A percentile compares a stretch with the other conserved stretches of the same genome.
Evolutionary conservation across 768 basidiomycete species (phyloP).

Genomic region (Boletus sp.): DNA sequence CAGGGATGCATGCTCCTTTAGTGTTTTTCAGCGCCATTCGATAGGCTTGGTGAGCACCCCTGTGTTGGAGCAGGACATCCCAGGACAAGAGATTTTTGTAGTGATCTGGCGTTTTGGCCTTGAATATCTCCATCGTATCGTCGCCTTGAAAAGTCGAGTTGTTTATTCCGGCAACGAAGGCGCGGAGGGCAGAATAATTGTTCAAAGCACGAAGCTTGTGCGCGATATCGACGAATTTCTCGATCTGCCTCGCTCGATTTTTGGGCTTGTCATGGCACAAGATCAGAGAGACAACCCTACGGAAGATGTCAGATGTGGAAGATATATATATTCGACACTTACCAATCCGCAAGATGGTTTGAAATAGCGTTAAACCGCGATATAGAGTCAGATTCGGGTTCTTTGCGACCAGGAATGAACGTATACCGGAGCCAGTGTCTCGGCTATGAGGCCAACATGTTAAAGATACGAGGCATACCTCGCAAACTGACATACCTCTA

Average conservation of each 20-base stretch:
- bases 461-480: neutral
- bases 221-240: conserved; percentile 86
- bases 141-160: conserved; percentile 76
- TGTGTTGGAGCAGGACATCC: conserved; percentile 80
- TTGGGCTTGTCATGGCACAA: conserved; percentile 81
- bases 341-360: conserved; percentile 86
- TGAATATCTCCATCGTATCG: conserved; percentile 74
- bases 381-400: conserved; percentile 65
- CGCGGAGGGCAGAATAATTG: conserved; percentile 92
- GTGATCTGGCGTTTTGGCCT: conserved; percentile 58
- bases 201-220: conserved; percentile 76
- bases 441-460: conserved; percentile 48
- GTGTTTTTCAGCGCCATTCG: conserved; percentile 84
- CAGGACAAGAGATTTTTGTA: conserved; percentile 80
- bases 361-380: conserved; percentile 71
- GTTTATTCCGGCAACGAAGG: conserved; percentile 92
- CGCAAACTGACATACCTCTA: conserved; percentile 54
- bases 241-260: conserved; percentile 75
- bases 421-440: conserved; percentile 85
- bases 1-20: conserved; percentile 85
- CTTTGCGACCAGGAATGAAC: conserved; percentile 65
- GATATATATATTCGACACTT: conserved; percentile 17
- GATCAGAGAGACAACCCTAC: conserved; percentile 88
- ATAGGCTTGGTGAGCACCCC: conserved; percentile 86
- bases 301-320: conserved; percentile 1